Evolutionary conservation across 768 basidiomycete genomes (phyloP).

Genomic region (Suillus alpinus): DNA sequence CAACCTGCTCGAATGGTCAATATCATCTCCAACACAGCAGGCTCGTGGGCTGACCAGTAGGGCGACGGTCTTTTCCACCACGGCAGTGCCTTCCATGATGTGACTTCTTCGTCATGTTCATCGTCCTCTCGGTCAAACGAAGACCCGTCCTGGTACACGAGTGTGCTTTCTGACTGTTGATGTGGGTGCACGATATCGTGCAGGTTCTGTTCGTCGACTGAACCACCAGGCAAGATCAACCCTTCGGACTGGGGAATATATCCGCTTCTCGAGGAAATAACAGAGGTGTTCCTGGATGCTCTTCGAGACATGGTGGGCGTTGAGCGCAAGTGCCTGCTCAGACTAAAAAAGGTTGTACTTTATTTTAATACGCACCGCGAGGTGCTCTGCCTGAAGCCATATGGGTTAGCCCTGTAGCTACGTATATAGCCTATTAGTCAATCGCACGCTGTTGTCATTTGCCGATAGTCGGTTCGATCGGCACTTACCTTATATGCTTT

Average conservation of each 20-base stretch:
- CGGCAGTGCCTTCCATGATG: slow-evolving; percentile 37
- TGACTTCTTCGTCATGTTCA: slow-evolving; percentile 26
- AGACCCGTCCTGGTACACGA: slow-evolving; percentile 16
- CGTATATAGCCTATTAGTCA: no score
- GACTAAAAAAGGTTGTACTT: background rate
- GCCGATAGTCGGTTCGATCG: no score
- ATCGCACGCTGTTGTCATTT: no score
- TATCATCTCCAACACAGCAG: background rate
- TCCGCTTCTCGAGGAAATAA: slow-evolving; percentile 14
- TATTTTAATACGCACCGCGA: background rate
- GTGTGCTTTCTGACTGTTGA: slow-evolving; percentile 36
- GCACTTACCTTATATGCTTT: no score
- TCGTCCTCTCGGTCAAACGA: slow-evolving; percentile 23
- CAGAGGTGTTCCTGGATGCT: slow-evolving; percentile 19
- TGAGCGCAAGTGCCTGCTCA: slow-evolving; percentile 4
- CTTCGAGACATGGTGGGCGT: slow-evolving; percentile 16
- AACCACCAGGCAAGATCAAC: slow-evolving; percentile 43
- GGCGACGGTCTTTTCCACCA: slow-evolving; percentile 80
- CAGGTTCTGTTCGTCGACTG: slow-evolving; percentile 44
- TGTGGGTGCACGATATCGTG: slow-evolving; percentile 42
- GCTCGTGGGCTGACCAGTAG: slow-evolving; percentile 52
- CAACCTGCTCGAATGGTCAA: slow-evolving; percentile 44
- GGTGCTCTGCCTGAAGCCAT: background rate
- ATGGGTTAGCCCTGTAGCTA: no score
- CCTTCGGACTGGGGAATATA: slow-evolving; percentile 30